Evolutionary conservation across 106 monocot species (phyloP).

Genomic region (Dioscorea alata): DNA sequence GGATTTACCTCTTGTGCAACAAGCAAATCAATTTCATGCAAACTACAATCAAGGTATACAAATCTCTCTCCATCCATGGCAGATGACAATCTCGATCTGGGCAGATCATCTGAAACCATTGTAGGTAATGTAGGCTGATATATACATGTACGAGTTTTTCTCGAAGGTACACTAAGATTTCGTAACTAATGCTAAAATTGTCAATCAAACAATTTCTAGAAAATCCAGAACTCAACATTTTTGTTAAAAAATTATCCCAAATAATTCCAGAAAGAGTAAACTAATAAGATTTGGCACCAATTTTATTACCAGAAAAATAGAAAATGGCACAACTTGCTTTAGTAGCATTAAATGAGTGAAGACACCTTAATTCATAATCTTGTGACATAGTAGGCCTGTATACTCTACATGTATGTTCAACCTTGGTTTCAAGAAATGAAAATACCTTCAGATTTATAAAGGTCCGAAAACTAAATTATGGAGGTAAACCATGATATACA

Average conservation of each 20-base stretch:
- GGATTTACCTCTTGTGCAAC: constrained; percentile 33
- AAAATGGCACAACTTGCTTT: too few relatives aligned
- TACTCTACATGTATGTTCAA: too few relatives aligned
- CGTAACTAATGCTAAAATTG: not conserved
- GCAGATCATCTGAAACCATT: constrained; percentile 29
- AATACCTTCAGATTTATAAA: too few relatives aligned
- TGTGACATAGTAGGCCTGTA: too few relatives aligned
- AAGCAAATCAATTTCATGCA: constrained; percentile 35
- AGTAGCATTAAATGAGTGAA: too few relatives aligned
- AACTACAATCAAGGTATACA: constrained; percentile 40
- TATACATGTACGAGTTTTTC: constrained; percentile 40
- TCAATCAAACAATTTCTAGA: not conserved
- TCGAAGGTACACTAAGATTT: not conserved
- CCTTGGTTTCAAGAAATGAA: too few relatives aligned
- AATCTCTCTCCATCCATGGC: constrained; percentile 32
- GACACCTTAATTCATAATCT: too few relatives aligned
- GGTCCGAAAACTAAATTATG: too few relatives aligned
- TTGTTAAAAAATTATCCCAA: not conserved
- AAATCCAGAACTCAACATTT: not conserved
- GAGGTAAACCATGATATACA: too few relatives aligned
- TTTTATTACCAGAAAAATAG: not conserved
- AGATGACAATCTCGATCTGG: constrained; percentile 24
- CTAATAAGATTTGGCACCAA: not conserved
- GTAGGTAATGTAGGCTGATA: constrained; percentile 24
- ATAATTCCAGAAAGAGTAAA: not conserved